Evolutionary conservation across 1,139 yeast genomes (phyloP), one percentile per base, ranked within the genome.

Genomic region (Taphrina wiesneri): DNA sequence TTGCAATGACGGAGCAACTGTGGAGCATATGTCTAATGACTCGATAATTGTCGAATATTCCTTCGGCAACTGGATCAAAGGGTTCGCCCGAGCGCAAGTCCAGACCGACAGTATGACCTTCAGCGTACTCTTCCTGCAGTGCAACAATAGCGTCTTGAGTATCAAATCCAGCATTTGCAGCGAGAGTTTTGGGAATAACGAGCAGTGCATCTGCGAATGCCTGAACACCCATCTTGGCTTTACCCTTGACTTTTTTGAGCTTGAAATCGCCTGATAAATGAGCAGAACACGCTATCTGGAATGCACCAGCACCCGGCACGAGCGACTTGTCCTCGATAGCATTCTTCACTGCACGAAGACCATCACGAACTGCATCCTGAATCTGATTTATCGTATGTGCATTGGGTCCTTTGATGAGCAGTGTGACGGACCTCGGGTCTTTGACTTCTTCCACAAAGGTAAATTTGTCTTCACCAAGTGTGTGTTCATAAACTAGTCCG

Each of bases 231-330:
- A 96, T 85, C 78, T 92, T 89, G 70, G 86, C 83, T 77, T 90
- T 88, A 67, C 99, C 99, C 76, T 88, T 89, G 69, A 90, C 87
- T 45, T 81, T 83, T 53, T 74, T 71, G 68, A 73, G 71, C 65
- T 72, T 68, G 70, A 80, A 75, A 67, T 82, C 80, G 68, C 79
- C 78, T 66, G 81, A 77, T 70, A 95, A 81, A 74, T 90, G 84
- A 72, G 86, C 83, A 67, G 90, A 83, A 68, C 93, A 89, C 64
- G 96, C 86, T 74, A 95, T 81, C 80, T 87, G 95, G 78, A 87
- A 95, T 2, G 99, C 93, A 67, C 99, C 99, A 1, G 96, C 99
- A 68, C 99, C 99, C 5, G 99, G 97, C 62, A 95, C 86, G 59
- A 95, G 86, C 56, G 88, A 80, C 72, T 85, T 83, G 77, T 95